Percentiles rank a stretch among this genome's conserved stretches.
These are phyloP conservation scores for Pisolithus microcarpus DNA, from an alignment of 768 basidiomycete species.

Conservation along the genomic window DNA sequence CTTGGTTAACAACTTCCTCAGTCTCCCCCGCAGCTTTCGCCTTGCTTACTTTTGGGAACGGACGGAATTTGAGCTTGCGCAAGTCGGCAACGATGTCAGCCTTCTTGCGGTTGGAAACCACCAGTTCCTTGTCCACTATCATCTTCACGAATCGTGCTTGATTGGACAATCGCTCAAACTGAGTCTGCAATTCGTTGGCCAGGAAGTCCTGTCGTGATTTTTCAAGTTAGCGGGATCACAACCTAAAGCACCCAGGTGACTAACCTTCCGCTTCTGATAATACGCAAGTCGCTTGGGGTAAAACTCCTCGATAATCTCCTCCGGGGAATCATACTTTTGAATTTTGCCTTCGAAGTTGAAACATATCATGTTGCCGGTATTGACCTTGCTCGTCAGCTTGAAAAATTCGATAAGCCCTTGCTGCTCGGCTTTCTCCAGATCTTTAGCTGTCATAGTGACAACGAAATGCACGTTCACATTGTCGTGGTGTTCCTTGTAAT, in stretches of 20 bases:
- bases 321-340: conserved; percentile 82
- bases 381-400: conserved; percentile 79
- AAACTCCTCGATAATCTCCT: conserved; percentile 90
- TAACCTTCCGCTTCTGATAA: conserved; percentile 96
- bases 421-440: conserved; percentile 79
- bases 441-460: conserved; percentile 70
- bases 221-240: background rate
- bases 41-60: conserved; percentile 76
- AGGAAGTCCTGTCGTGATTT: conserved; percentile 61
- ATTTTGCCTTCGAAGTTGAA: conserved; percentile 97
- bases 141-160: conserved; percentile 96
- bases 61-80: conserved; percentile 76
- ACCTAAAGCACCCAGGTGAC: background rate
- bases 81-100: conserved; percentile 78
- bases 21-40: conserved; percentile 62
- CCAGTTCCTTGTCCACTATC: conserved; percentile 81
- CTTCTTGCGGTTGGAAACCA: conserved; percentile 84
- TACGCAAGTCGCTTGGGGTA: conserved; percentile 81
- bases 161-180: conserved; percentile 82
- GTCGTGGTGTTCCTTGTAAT: conserved; percentile 96
- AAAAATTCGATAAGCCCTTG: conserved; percentile 90
- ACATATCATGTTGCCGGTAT: conserved; percentile 96
- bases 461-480: conserved; percentile 87
- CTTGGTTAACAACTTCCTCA: conserved; percentile 50
- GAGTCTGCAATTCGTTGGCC: conserved; percentile 71